These are phyloP conservation scores for Caryocar brasiliense DNA, from an alignment of 441 rosid genomes.

Conservation along the genomic window DNA sequence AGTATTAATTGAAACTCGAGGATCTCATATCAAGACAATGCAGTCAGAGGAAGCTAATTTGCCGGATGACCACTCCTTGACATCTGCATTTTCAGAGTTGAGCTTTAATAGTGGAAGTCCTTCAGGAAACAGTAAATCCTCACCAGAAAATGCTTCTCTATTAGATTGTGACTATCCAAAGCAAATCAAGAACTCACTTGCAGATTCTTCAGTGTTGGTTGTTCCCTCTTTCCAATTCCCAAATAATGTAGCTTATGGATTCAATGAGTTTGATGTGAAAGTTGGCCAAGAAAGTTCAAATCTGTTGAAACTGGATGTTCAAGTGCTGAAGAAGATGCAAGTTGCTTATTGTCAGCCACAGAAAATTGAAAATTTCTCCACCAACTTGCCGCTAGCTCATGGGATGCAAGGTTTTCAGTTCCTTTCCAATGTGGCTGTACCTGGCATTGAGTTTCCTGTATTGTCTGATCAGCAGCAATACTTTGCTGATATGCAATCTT, in stretches of 20 bases:
- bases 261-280: slow-evolving; percentile 27
- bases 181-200: slow-evolving; percentile 18
- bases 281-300: slow-evolving; percentile 20
- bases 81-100: slow-evolving; percentile 44
- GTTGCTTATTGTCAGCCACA: slow-evolving; percentile 38
- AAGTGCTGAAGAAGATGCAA: slow-evolving; percentile 34
- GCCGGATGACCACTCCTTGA: slow-evolving; percentile 47
- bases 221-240: slow-evolving; percentile 22
- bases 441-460: slow-evolving; percentile 32
- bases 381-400: slow-evolving; percentile 32
- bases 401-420: slow-evolving; percentile 33
- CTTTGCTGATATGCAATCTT: slow-evolving; percentile 33
- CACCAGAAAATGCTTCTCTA: slow-evolving; percentile 14
- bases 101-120: slow-evolving; percentile 27
- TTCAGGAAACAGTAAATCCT: slow-evolving; percentile 18
- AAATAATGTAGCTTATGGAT: slow-evolving; percentile 20
- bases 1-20: slow-evolving; percentile 15
- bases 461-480: slow-evolving; percentile 43
- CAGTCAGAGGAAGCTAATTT: slow-evolving; percentile 31
- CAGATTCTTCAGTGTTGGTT: slow-evolving; percentile 15
- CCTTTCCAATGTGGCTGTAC: slow-evolving; percentile 26
- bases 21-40: slow-evolving; percentile 24
- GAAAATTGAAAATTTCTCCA: slow-evolving; percentile 22
- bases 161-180: slow-evolving; percentile 24
- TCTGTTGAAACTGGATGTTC: slow-evolving; percentile 23